Conservation (phyloP, 2,329 filamentous ascomycete genomes). For the Cordyceps militaris region DNA sequence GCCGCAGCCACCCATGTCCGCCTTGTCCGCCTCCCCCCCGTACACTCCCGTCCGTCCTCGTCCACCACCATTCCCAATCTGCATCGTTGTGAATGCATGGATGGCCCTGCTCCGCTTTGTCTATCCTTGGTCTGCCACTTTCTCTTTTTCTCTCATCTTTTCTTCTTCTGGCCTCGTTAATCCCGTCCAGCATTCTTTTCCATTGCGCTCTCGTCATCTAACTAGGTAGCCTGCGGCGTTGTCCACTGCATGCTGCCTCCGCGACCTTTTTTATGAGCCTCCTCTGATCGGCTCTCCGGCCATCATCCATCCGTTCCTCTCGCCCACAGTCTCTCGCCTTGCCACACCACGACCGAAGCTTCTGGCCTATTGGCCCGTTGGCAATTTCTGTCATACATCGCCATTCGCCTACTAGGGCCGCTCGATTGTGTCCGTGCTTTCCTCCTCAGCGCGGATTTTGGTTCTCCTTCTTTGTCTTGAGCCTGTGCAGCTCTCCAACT, state of each 20-base stretch:
- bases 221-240: too few relatives aligned
- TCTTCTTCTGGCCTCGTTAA: slow-evolving; percentile 3
- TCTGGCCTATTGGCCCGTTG: neutral
- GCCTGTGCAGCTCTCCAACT: neutral
- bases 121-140: neutral
- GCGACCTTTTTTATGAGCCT: neutral
- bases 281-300: neutral
- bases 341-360: neutral
- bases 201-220: neutral
- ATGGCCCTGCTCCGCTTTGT: slow-evolving; percentile 10
- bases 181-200: slow-evolving; percentile 2
- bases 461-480: neutral
- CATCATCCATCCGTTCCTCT: neutral
- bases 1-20: neutral
- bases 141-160: slow-evolving; percentile 3
- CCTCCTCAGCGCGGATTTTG: neutral
- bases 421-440: neutral
- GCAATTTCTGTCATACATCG: neutral
- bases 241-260: neutral
- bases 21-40: neutral
- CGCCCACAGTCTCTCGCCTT: neutral
- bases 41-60: neutral
- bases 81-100: slow-evolving; percentile 7
- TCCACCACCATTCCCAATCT: slow-evolving; percentile 5
- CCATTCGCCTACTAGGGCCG: neutral